Base-by-base conservation (phyloP, 169 alveolate species). In the Plasmodium knowlesi region DNA sequence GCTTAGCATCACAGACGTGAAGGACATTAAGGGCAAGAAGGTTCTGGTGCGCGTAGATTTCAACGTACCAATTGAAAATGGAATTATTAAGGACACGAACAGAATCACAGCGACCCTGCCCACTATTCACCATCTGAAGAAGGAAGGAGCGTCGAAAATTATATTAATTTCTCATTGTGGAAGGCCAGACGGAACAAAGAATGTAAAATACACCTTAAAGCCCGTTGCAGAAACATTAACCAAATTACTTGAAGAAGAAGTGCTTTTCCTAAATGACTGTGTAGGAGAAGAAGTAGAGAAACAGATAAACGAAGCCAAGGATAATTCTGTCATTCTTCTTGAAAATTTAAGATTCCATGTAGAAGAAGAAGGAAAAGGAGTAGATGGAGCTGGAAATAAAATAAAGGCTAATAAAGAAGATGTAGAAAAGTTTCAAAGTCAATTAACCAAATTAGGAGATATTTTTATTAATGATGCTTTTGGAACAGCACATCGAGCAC, bases 401-500 rank as follows among this genome's bases (percentile, higher is more conserved):
- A 97, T 98, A 73, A 98, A 98, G 93, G 98, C 97, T 32, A 96
- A 83, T 73, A 76, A 92, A 92, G 99, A 96, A 43, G 96, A 93
- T 22, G 96, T 98, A 46, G 96, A 91, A 25, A 96, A 81, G 37
- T 99, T 99, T 98, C 97, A 99, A 92, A 97, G 96, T 16, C 85
- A 96, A 16, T 97, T 99, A 91, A 98, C 99, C 41, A 83, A 95
- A 93, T 96, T 98, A 53, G 99, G 99, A 28, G 99, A 99, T 82
- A 74, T 99, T 14, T 99, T 95, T 96, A 98, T 99, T 30, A 99
- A 99, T 95, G 99, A 99, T 95, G 99, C 99, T 30, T 99, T 99
- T 92, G 99, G 99, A 10, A 98, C 99, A 19, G 99, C 99, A 16
- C 99, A 99, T 89, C 97, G 99, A 83, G 99, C 99, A 37, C 99